Base-by-base conservation (phyloP, 371 early-diverging fungal genomes). In the Mortierella sp. region DNA sequence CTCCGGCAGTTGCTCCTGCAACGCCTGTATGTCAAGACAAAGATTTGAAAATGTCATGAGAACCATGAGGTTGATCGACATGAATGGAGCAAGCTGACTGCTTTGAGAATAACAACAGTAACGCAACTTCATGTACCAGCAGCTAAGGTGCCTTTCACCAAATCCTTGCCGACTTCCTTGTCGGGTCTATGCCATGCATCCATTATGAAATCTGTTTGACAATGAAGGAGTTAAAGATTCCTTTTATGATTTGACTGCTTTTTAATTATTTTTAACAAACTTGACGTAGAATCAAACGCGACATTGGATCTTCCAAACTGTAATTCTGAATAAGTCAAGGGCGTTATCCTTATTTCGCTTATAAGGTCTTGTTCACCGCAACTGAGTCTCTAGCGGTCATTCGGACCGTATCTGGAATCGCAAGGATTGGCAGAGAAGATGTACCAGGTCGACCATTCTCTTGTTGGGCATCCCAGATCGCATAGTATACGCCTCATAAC, bases 401-500 rank as follows among this genome's bases (percentile, higher is more conserved):
- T n/a, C 94, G 84, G 63, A 94, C 88, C 21, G 79, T 72, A 74
- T 95, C 95, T 0, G 92, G 80, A 0, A 94, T 93, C 6, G 94
- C 95, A 16, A 94, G 94, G 19, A 86, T 87, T 59, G 88, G 85
- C 68, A 95, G 45, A 38, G 83, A 76, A 74, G 93, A 82, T 48
- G 86, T 70, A 9, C 78, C 89, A 3, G 69, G 60, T 28, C 85
- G 70, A 32, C 84, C 86, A 60, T 85, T 78, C 55, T 85, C 82
- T 57, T 77, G 69, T 69, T 92, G 80, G 0, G 95, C 95, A 40
- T 95, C 90, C 0, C 91, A 83, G 63, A 95, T 86, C 16, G 95
- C 94, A 83, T 89, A 94, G 65, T 89, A 89, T 11, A 93, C 92
- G 90, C 69, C 92, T 94, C 69, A 94, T 75, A 28, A 94, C 93